Base-by-base conservation (phyloP, 1,139 yeast species). In the Kodamaea plutei region DNA sequence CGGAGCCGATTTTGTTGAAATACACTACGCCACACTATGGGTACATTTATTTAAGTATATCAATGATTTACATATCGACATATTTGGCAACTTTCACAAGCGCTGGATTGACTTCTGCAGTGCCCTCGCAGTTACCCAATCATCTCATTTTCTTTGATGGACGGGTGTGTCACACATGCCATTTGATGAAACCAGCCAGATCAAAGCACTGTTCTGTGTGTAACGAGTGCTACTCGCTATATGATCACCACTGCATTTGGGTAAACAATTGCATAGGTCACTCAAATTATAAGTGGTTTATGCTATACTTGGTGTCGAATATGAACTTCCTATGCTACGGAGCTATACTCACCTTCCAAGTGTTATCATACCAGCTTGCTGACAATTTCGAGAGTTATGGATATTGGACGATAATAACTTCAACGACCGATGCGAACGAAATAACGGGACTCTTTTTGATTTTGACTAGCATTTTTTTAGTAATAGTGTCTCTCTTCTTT, bases 241-340 rank as follows among this genome's bases (percentile, higher is more conserved):
- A 72, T 45, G 98, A 91, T 52, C 98, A 91, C 52, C 97, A 91
- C 57, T 91, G 98, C 51, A 58, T 87, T n/a, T 91, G 96, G 96
- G 61, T 89, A 36, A 89, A 89, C 58, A 88, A 84, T 49, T 91
- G 97, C 56, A 73, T 91, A 19, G 97, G 96, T 0, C 70, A 70
- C 45, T 67, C 74, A 30, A 91, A 91, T 49, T 84, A 77, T 55
- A 62, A 73, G 26, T 84, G 79, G 71, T 91, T 91, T 49, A 46
- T 84, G 31, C 39, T 59, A 6, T 89, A 81, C 47, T 57, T 91
- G 26, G 21, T 69, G 1, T 60, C 78, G 20, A 81, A 84, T 39
- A 52, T 72, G 22, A 53, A 70, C 40, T 64, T 82, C 25, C 60
- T 87, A 39, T 44, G 59, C 1, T 84, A 85, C 51, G 96, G 94